A percentile compares a stretch with the other conserved stretches of the same genome.
These are phyloP conservation scores for Corymbia maculata DNA, from an alignment of 345 rosid species.

Conservation along the genomic window DNA sequence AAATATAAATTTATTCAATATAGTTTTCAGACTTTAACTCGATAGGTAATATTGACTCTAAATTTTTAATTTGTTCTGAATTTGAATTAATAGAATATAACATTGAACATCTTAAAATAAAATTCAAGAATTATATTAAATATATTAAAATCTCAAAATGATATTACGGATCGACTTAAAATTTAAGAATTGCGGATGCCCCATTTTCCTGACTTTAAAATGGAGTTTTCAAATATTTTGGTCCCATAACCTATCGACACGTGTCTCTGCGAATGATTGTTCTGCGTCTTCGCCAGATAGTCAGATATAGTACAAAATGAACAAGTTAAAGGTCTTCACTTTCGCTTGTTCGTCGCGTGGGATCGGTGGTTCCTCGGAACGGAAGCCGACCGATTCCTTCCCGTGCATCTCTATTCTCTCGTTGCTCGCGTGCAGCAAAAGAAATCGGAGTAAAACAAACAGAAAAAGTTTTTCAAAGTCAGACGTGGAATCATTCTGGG, in stretches of 20 bases:
- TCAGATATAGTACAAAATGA: background rate
- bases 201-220: background rate
- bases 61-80: rapidly evolving
- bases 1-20: too few species aligned
- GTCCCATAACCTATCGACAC: background rate
- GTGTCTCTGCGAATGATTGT: background rate
- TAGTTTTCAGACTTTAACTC: rapidly evolving
- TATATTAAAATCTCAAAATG: rapidly evolving
- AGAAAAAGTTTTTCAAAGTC: background rate
- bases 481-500: background rate
- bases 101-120: rapidly evolving
- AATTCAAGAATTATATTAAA: rapidly evolving
- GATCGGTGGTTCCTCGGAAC: background rate
- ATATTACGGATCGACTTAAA: too few species aligned
- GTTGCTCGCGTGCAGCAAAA: background rate
- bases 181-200: rapidly evolving
- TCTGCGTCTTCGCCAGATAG: background rate
- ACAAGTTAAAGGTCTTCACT: background rate
- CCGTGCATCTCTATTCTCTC: background rate
- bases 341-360: background rate
- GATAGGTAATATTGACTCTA: rapidly evolving
- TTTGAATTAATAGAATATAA: too few species aligned
- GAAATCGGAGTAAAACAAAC: background rate
- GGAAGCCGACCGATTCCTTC: background rate
- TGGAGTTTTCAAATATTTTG: background rate